Base-by-base conservation (phyloP, 257 asterid species). In the Apocynum venetum region DNA sequence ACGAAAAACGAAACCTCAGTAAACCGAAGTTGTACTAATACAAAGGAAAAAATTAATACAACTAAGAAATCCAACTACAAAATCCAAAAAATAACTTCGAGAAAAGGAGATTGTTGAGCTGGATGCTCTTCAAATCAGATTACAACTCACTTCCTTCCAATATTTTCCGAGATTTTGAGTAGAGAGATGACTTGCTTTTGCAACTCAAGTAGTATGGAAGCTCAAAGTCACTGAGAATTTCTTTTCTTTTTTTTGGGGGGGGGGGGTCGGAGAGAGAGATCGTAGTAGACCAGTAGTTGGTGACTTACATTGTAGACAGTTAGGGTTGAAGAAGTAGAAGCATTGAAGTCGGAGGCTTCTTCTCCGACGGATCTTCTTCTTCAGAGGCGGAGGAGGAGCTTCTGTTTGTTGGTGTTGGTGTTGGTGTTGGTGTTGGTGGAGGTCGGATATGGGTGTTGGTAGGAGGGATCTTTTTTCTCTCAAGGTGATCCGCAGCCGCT, bases 121-220 rank as follows among this genome's bases (percentile, higher is more conserved):
- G 53, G 73, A 68, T 17, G 36, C 48, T 68, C 73, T 68, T 9
- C 53, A 43, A 68, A 68, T 68, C 73, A 19, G 73, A n/a, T 68
- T 68, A 41, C 36, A 43, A 10, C 14, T 8, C 5, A 68, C 73
- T 68, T 43, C 15, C 38, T 19, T 43, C 36, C 52, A 68, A 3
- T 8, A 19, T 19, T 6, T 68, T 14, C 5, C 8, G 8, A 68
- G 49, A 20, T 2, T 43, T 19, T 7, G 38, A 43, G 73, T 41
- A 68, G 38, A 68, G 14, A 43, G 0, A 41, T 8, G 5, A n/a
- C 52, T 68, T 66, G 35, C 49, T 64, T 36, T 64, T 12, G 44
- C 7, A 36, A 59, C 65, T 41, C 17, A 43, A 66, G 48, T 66
- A 66, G 71, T 40, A 40, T 5, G 51, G 53, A 68, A 68, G 53